phyloP scores from a whole-genome alignment of 345 rosid genomes.

The Jatropha curcas region DNA sequence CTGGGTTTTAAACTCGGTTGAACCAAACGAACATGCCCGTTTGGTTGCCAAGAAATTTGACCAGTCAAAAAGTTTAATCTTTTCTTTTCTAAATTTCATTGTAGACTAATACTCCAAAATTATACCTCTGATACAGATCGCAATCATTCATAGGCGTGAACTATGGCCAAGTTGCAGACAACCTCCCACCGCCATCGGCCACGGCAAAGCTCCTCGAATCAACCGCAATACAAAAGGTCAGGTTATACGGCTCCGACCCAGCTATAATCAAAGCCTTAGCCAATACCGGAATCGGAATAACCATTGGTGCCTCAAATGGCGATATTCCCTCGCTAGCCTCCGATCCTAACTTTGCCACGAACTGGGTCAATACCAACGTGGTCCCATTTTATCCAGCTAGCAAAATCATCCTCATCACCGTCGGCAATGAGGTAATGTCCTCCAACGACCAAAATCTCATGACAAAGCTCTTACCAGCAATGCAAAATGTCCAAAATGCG shows the following conservation, averaged over 20 bases:
- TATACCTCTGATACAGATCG: conserved; percentile 43
- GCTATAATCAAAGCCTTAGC: conserved; percentile 74
- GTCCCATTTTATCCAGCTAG: conserved; percentile 80
- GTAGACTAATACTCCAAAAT: not conserved
- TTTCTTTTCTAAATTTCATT: too few relatives aligned
- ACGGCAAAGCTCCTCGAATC: conserved; percentile 83
- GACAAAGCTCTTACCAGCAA: conserved; percentile 73
- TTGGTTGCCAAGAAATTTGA: not conserved
- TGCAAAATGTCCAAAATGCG: conserved; percentile 75
- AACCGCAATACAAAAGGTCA: conserved; percentile 63
- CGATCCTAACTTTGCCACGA: conserved; percentile 71
- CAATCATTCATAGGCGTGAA: conserved; percentile 81
- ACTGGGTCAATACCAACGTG: conserved; percentile 76
- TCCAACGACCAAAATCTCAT: conserved; percentile 50
- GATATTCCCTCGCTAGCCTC: conserved; percentile 74
- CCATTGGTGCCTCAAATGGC: conserved; percentile 72
- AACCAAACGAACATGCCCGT: too few relatives aligned
- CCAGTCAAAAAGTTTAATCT: too few relatives aligned
- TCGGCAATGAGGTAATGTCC: conserved; percentile 84
- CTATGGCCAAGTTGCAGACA: conserved; percentile 88
- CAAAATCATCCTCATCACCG: conserved; percentile 72
- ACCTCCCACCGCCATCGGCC: conserved; percentile 80
- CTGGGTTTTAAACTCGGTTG: not conserved
- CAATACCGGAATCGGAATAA: conserved; percentile 73
- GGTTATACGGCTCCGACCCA: conserved; percentile 88